Evolutionary conservation across 305 asterid species (phyloP).

Genomic region (Striga hermonthica): DNA sequence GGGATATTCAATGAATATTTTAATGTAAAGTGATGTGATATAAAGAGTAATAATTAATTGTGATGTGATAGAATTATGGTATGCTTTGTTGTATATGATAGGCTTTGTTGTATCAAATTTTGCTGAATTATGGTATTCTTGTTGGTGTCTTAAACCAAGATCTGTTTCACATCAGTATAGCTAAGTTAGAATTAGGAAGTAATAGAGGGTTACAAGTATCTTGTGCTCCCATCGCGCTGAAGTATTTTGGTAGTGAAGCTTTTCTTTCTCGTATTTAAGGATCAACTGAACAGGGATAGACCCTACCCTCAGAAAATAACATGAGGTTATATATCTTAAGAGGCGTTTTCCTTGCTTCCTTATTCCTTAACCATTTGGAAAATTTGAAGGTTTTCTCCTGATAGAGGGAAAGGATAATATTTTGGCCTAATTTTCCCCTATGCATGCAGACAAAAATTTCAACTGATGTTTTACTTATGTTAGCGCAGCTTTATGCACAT

Average conservation of each 20-base stretch:
- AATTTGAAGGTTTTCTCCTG: not conserved
- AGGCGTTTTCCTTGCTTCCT: not conserved
- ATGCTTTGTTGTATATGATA: not conserved
- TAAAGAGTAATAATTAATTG: no score
- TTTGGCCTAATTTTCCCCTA: not conserved
- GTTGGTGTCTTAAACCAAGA: conserved; percentile 9
- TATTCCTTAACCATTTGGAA: conserved; percentile 9
- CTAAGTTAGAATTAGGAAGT: no score
- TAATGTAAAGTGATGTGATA: no score
- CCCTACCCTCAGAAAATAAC: conserved; percentile 5
- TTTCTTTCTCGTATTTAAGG: not conserved
- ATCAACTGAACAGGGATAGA: not conserved
- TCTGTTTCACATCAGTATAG: no score
- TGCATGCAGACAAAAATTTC: not conserved
- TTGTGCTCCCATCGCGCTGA: not conserved
- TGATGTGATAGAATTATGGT: no score
- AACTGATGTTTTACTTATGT: conserved; percentile 9
- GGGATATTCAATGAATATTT: no score
- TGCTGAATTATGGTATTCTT: not conserved
- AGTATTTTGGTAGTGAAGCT: not conserved
- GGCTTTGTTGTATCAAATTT: not conserved
- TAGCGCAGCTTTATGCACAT: not conserved
- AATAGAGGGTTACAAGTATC: no score
- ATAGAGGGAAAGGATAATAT: no score
- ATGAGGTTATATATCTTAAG: not conserved